Conservation (phyloP, 1,284 basidiomycete genomes). For the Xerocomus amazonicus region DNA sequence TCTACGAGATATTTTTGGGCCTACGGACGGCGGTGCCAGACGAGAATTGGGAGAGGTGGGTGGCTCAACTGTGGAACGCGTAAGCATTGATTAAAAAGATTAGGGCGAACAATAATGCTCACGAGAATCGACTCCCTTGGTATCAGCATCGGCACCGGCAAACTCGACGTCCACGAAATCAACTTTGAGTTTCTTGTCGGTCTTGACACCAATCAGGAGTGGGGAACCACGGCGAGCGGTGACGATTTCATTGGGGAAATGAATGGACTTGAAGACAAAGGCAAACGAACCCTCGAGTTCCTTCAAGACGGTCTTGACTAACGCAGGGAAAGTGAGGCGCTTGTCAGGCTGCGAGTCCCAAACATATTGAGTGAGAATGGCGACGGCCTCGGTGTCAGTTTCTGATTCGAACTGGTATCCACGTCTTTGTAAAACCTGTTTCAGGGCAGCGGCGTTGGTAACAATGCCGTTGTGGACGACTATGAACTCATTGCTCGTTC, state of each 20-base stretch:
- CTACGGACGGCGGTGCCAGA: conserved; percentile 71
- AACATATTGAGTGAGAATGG: conserved; percentile 95
- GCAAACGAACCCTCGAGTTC: conserved; percentile 99
- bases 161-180: conserved; percentile 99
- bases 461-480: conserved; percentile 99
- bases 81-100: conserved; percentile 12
- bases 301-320: conserved; percentile 95
- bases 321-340: conserved; percentile 84
- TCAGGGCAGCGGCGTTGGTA: conserved; percentile 89
- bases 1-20: conserved; percentile 86
- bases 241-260: conserved; percentile 97
- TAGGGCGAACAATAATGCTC: conserved; percentile 31
- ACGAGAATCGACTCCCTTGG: conserved; percentile 55
- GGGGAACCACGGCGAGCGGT: conserved; percentile 97
- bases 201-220: conserved; percentile 97
- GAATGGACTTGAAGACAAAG: conserved; percentile 98
- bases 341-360: conserved; percentile 93
- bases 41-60: conserved; percentile 55
- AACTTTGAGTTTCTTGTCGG: conserved; percentile 99
- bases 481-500: conserved; percentile 81
- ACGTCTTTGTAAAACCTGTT: conserved; percentile 92
- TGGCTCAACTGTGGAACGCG: conserved; percentile 41
- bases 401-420: conserved; percentile 95
- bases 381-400: conserved; percentile 97
- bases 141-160: conserved; percentile 67